These are phyloP conservation scores for Clarireedia homoeocarpa DNA, from an alignment of 2,329 filamentous ascomycete species.

Conservation along the genomic window DNA sequence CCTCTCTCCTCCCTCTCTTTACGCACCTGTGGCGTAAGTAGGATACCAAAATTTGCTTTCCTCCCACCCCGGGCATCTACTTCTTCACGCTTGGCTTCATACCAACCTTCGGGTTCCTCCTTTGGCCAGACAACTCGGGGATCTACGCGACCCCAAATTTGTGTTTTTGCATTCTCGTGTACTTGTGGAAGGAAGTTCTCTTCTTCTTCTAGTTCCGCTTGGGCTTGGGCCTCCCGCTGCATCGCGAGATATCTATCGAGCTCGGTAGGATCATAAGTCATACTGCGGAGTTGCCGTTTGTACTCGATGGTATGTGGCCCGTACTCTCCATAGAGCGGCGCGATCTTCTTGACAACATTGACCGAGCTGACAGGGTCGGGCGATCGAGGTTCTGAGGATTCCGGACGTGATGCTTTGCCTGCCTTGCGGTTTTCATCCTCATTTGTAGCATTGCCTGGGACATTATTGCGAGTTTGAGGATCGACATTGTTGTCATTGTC, in stretches of 20 bases:
- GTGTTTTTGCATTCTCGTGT: conserved; percentile 18
- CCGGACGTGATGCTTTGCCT: no score
- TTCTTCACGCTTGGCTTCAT: conserved; percentile 40
- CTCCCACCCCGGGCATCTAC: conserved; percentile 40
- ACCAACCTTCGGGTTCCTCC: conserved; percentile 38
- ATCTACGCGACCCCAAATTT: conserved; percentile 40
- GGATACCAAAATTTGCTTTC: conserved; percentile 42
- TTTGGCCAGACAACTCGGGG: conserved; percentile 42
- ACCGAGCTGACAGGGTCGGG: not conserved
- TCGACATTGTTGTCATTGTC: no score
- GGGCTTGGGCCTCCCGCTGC: conserved; percentile 2
- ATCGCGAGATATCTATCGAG: conserved; percentile 7
- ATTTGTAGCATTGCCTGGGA: not conserved
- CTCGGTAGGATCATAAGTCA: conserved; percentile 6
- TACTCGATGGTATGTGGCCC: conserved; percentile 5
- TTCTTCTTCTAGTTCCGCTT: conserved; percentile 1
- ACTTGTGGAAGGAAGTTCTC: conserved; percentile 6
- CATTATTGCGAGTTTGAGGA: no score
- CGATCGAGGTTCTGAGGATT: not conserved
- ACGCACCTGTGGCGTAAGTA: conserved; percentile 13
- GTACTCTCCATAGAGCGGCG: conserved; percentile 7
- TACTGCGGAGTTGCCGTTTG: conserved; percentile 1
- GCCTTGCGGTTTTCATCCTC: not conserved
- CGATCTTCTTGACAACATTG: not conserved
- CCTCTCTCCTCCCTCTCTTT: conserved; percentile 16